Conservation (phyloP, 1,139 yeast genomes). For the Blastobotrys ciferrii region DNA sequence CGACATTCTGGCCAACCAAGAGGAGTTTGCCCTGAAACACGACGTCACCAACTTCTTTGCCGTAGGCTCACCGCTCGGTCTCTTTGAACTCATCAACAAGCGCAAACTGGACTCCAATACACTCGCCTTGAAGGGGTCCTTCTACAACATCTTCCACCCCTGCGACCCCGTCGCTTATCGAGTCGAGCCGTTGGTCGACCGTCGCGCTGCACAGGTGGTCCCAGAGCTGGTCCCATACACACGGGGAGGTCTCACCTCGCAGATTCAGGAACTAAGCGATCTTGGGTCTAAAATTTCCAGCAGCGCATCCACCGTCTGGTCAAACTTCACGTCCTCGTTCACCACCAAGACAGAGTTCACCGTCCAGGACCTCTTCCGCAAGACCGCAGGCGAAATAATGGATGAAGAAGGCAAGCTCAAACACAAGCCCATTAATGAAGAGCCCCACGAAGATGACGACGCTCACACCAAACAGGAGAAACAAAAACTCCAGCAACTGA, state of each 20-base stretch:
- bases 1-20: constrained; percentile 50
- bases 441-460: constrained; percentile 14
- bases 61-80: constrained; percentile 85
- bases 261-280: constrained; percentile 38
- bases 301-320: constrained; percentile 49
- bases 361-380: constrained; percentile 6
- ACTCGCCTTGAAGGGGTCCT: constrained; percentile 33
- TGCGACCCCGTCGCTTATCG: constrained; percentile 89
- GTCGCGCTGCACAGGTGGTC: constrained; percentile 51
- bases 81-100: constrained; percentile 50
- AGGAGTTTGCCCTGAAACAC: constrained; percentile 47
- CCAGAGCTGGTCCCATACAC: constrained; percentile 65
- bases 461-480: constrained; percentile 8
- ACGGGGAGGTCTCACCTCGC: constrained; percentile 45
- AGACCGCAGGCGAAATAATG: constrained; percentile 8
- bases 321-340: constrained; percentile 20
- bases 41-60: constrained; percentile 71
- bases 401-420: constrained; percentile 16
- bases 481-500: constrained; percentile 13
- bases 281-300: constrained; percentile 45
- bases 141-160: constrained; percentile 80
- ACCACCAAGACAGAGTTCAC: constrained; percentile 6
- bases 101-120: constrained; percentile 8
- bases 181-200: constrained; percentile 72
- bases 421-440: not conserved